These are phyloP conservation scores for Zymoseptoria brevis DNA, from an alignment of 2,329 filamentous ascomycete genomes.

Conservation along the genomic window DNA sequence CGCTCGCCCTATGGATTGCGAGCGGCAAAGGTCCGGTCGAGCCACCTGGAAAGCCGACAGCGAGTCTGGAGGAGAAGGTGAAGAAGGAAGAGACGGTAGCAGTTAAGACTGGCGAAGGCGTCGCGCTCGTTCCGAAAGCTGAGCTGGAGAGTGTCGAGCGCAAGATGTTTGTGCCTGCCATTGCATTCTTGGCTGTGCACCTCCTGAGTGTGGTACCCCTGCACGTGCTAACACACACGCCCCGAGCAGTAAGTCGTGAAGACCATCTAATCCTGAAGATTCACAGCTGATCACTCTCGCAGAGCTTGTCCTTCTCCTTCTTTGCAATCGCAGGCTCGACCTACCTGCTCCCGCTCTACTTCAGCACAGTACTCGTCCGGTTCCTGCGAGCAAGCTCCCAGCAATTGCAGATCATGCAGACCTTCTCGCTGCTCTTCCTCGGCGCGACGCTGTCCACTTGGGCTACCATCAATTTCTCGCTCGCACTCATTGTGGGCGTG, in stretches of 20 bases:
- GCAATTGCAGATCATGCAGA: conserved; percentile 73
- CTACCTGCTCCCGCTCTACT: conserved; percentile 25
- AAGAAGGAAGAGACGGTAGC: conserved; percentile 31
- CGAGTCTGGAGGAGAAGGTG: conserved; percentile 22
- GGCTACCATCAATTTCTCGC: conserved; percentile 90
- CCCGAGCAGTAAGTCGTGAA: conserved; percentile 52
- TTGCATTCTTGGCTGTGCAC: conserved; percentile 64
- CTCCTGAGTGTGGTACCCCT: conserved; percentile 72
- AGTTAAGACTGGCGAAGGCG: conserved; percentile 29
- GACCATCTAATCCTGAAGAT: neutral
- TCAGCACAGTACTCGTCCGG: conserved; percentile 15
- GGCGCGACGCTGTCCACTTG: conserved; percentile 88
- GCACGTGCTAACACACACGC: conserved; percentile 73
- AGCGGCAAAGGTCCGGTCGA: conserved; percentile 50
- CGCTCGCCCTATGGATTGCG: conserved; percentile 86
- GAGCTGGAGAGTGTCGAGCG: conserved; percentile 46
- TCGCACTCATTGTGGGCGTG: conserved; percentile 77
- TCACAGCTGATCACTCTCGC: neutral
- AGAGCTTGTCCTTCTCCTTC: conserved; percentile 44
- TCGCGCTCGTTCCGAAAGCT: conserved; percentile 33
- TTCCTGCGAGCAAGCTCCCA: conserved; percentile 36
- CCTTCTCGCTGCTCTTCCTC: conserved; percentile 83
- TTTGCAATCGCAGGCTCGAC: conserved; percentile 39
- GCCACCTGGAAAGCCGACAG: conserved; percentile 27
- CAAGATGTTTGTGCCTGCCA: conserved; percentile 63